Base-by-base conservation (phyloP, 2,329 filamentous ascomycete species). In the Colletotrichum neosansevieriae region DNA sequence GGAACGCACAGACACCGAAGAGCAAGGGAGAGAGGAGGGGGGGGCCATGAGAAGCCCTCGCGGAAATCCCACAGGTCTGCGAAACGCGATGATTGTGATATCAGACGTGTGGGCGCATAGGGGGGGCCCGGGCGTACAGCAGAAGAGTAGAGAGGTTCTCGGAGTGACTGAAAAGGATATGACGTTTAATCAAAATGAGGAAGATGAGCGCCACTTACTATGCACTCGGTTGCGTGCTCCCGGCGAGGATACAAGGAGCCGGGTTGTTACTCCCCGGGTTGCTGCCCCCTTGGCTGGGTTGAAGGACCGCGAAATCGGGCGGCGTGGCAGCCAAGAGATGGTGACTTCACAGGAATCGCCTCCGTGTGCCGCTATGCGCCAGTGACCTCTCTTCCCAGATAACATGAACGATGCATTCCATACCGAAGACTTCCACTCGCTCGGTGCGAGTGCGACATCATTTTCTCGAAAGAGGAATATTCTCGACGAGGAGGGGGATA, bases 41-140 rank as follows among this genome's bases (percentile, higher is more conserved):
- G n/a, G 32, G 7, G 34, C n/a, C 12, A 24, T 32, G 29, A n/a
- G 24, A 53, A 53, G 24, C 49, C 29, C 49, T 53, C 49, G n/a
- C 15, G 34, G 32, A 56, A 36, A 56, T 56, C 34, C 51, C 51
- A 56, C 51, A 56, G 51, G 34, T 56, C 61, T 38, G 50, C 57
- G 50, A 56, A 62, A 62, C 50, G 50, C 58, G 50, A 56, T 62
- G 42, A 29, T 13, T 47, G 29, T 32, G 58, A 50, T 56, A 50
- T 50, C 42, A 49, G 58, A 62, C 40, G 62, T 24, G 38, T 40
- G 53, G 44, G 49, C 57, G 40, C 58, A 44, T 38, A 9, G 11
- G 24, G 11, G 24, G 34, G 65, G 61, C 29, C 59, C 50, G 40
- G 50, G 50, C 59, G 45, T 29, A 21, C 32, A 45, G 4, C 19